Evolutionary conservation across 768 basidiomycete species (phyloP).

Genomic region (Lactarius evosmus): DNA sequence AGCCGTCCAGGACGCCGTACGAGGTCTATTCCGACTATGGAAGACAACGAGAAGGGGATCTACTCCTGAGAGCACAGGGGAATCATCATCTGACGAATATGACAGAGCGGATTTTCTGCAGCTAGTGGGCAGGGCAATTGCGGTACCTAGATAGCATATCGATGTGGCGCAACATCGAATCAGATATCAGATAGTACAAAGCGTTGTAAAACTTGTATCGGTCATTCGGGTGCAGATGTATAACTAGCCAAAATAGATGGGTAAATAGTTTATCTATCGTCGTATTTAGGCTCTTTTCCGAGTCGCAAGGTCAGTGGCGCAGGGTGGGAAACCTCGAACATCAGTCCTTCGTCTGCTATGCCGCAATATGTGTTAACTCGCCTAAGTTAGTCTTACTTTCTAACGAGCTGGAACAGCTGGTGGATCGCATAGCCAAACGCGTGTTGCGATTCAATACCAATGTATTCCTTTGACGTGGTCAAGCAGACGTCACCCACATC

Average conservation of each 20-base stretch:
- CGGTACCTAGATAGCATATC: constrained; percentile 4
- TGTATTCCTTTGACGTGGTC: no score
- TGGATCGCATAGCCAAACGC: no score
- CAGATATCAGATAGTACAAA: neutral
- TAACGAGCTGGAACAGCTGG: no score
- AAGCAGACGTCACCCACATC: no score
- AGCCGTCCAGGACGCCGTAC: constrained; percentile 20
- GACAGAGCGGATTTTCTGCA: constrained; percentile 20
- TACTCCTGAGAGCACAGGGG: neutral
- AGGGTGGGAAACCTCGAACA: neutral
- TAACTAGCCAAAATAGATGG: neutral
- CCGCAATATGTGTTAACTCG: no score
- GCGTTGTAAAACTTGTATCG: neutral
- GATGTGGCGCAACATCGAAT: neutral
- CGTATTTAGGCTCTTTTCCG: neutral
- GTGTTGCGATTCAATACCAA: no score
- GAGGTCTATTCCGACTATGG: constrained; percentile 20
- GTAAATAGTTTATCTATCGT: neutral
- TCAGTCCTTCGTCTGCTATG: no score
- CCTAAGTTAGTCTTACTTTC: no score
- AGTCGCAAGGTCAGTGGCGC: neutral
- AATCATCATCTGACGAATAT: constrained; percentile 7
- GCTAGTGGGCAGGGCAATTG: constrained; percentile 18
- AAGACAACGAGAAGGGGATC: constrained; percentile 8
- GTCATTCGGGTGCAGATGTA: neutral